phyloP scores from a whole-genome alignment of 1,284 basidiomycete genomes.

The Erythrobasidium hasegawianum region DNA sequence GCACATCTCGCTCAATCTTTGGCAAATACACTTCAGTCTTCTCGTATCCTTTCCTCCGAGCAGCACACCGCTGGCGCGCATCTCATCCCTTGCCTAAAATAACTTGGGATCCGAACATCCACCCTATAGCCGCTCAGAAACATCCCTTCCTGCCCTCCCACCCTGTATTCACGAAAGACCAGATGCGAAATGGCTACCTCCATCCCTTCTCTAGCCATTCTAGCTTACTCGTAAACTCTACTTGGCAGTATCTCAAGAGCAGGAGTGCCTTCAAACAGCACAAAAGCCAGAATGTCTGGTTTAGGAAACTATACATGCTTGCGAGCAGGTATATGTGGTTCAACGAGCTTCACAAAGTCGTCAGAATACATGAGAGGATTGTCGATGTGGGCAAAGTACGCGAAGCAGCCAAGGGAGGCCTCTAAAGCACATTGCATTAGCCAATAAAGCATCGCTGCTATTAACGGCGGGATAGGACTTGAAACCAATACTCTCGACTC shows the following conservation, averaged over 20 bases:
- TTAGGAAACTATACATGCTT: slow-evolving; percentile 76
- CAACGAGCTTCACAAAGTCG: slow-evolving; percentile 62
- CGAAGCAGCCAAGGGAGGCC: slow-evolving; percentile 17
- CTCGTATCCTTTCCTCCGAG: slow-evolving; percentile 53
- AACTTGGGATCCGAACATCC: slow-evolving; percentile 19
- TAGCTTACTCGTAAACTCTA: slow-evolving; percentile 38
- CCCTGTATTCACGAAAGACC: slow-evolving; percentile 31
- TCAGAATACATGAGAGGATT: slow-evolving; percentile 16
- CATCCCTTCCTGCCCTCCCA: slow-evolving; percentile 25
- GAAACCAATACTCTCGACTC: no score
- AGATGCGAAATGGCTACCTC: slow-evolving; percentile 44
- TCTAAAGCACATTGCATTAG: no score
- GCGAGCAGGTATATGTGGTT: slow-evolving; percentile 91
- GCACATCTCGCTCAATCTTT: slow-evolving; percentile 52
- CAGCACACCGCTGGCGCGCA: slow-evolving; percentile 20
- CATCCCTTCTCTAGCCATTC: slow-evolving; percentile 30
- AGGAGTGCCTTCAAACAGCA: slow-evolving; percentile 71
- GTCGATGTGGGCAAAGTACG: slow-evolving; percentile 27
- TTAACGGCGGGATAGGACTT: no score
- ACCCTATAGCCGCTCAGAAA: slow-evolving; percentile 27
- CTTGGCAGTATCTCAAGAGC: slow-evolving; percentile 55
- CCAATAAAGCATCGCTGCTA: no score
- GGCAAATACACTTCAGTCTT: slow-evolving; percentile 61
- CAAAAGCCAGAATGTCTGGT: slow-evolving; percentile 78
- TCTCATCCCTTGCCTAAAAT: slow-evolving; percentile 22